Evolutionary conservation across 805 yeast species (phyloP).

Genomic region (Lipomyces spencermartinsiae): DNA sequence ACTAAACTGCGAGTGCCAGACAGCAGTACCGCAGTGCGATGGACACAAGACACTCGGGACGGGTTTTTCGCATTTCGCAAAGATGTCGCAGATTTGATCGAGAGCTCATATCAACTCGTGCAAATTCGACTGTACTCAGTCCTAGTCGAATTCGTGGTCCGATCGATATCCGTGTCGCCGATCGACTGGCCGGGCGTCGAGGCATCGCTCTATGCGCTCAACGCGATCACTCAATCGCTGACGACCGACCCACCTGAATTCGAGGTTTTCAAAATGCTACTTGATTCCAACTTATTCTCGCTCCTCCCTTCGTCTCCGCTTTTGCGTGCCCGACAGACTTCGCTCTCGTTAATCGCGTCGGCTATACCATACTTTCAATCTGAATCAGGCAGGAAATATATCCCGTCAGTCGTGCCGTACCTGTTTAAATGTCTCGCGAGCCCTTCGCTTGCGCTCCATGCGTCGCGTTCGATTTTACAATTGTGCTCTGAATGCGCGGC

Average conservation of each 20-base stretch:
- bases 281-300: constrained; percentile 44
- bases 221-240: constrained; percentile 59
- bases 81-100: constrained; percentile 79
- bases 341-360: constrained; percentile 64
- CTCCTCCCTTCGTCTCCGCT: constrained; percentile 40
- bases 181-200: constrained; percentile 57
- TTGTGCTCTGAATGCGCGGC: constrained; percentile 45
- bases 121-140: constrained; percentile 58
- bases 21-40: constrained; percentile 20
- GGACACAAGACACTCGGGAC: constrained; percentile 50
- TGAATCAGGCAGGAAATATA: constrained; percentile 51
- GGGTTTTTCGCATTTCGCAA: constrained; percentile 74
- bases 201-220: constrained; percentile 64
- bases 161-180: constrained; percentile 6
- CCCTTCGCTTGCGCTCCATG: constrained; percentile 47
- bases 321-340: constrained; percentile 53
- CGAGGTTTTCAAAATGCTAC: constrained; percentile 39
- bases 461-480: constrained; percentile 64
- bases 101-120: constrained; percentile 69
- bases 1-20: constrained; percentile 29
- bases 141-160: constrained; percentile 49
- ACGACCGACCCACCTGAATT: constrained; percentile 48
- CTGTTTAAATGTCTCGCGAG: constrained; percentile 53
- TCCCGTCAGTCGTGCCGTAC: constrained; percentile 62
- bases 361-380: constrained; percentile 55